These are phyloP conservation scores for Entomortierella parvispora DNA, from an alignment of 192 early-diverging fungal species.

Conservation along the genomic window DNA sequence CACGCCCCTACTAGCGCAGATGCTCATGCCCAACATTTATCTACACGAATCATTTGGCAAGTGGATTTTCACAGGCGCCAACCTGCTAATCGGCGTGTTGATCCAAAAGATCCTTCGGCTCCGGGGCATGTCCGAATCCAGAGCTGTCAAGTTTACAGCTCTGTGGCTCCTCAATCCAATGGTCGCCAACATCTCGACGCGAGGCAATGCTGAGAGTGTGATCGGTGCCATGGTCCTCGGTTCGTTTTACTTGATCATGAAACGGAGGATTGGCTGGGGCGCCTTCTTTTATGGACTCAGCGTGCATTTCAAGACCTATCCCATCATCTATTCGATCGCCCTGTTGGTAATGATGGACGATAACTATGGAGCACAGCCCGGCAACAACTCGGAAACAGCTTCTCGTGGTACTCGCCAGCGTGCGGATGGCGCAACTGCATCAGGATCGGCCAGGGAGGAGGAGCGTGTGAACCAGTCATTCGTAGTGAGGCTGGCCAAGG, in stretches of 20 bases:
- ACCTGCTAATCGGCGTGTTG: constrained; percentile 81
- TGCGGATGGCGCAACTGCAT: not conserved
- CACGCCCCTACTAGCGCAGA: constrained; percentile 92
- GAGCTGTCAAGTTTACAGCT: constrained; percentile 63
- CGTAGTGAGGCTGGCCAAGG: constrained; percentile 19
- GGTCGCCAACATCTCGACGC: constrained; percentile 95
- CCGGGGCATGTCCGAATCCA: constrained; percentile 63
- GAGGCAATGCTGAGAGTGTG: constrained; percentile 93
- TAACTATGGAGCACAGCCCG: constrained; percentile 14
- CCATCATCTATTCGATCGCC: constrained; percentile 92
- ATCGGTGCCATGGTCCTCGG: constrained; percentile 83
- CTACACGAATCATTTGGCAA: constrained; percentile 87
- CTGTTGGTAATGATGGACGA: constrained; percentile 77
- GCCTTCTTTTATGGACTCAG: constrained; percentile 84
- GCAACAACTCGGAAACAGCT: constrained; percentile 19
- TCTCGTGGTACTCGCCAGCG: constrained; percentile 5
- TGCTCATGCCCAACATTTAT: constrained; percentile 87
- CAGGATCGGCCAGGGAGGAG: too few species aligned
- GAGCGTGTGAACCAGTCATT: not conserved
- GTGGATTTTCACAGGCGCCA: constrained; percentile 86
- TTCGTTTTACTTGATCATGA: constrained; percentile 77
- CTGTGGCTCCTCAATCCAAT: constrained; percentile 96
- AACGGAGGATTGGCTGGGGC: constrained; percentile 60
- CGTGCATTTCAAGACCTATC: constrained; percentile 98
- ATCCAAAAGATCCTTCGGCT: constrained; percentile 64